Evolutionary conservation across 129 eudicot genomes (phyloP).

Genomic region (Saussurea involucrata): DNA sequence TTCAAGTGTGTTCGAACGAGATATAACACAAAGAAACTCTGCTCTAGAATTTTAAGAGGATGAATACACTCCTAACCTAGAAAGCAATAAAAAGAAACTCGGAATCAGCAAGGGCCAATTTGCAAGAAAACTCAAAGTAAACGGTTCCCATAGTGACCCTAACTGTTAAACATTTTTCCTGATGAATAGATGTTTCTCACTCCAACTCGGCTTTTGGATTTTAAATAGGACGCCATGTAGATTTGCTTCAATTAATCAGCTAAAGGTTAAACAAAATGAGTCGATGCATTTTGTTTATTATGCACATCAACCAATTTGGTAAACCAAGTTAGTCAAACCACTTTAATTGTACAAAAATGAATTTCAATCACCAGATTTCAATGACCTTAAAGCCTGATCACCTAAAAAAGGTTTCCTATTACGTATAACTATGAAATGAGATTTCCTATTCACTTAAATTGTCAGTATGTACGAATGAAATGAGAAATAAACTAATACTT

Average conservation of each 20-base stretch:
- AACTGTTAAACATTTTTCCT: not conserved
- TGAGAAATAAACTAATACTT: not conserved
- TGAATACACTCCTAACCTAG: not conserved
- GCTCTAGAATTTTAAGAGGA: no score
- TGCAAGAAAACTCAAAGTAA: no score
- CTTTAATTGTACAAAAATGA: not conserved
- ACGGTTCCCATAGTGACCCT: no score
- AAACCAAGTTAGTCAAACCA: not conserved
- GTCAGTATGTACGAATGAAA: not conserved
- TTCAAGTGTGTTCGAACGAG: not conserved
- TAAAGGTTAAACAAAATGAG: not conserved
- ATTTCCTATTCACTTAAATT: not conserved
- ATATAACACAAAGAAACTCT: no score
- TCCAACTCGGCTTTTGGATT: not conserved
- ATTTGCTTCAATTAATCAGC: not conserved
- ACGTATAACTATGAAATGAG: not conserved
- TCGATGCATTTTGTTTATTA: not conserved
- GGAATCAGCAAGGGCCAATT: no score
- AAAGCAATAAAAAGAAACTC: not conserved
- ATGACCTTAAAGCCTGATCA: not conserved
- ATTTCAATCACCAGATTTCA: slow-evolving; percentile 10
- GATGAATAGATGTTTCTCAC: not conserved
- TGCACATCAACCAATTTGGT: slow-evolving; percentile 1
- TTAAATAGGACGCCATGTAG: not conserved
- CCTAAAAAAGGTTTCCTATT: not conserved